A percentile compares a stretch with the other conserved stretches of the same genome.
phyloP scores from a whole-genome alignment of 331 rosid species.

The Saraca asoca region DNA sequence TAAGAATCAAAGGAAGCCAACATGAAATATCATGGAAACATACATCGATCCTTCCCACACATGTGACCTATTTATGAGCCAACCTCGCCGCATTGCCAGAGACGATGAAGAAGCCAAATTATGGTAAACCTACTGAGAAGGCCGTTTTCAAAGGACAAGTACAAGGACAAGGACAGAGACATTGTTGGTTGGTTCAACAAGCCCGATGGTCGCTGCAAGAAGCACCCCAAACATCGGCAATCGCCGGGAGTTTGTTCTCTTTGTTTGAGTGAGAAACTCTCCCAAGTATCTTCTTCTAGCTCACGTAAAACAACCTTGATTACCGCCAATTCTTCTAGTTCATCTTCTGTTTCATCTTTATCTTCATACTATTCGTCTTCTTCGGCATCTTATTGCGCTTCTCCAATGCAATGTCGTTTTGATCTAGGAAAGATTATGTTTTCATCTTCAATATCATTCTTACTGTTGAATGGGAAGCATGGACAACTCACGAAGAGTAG shows the following conservation, averaged over 20 bases:
- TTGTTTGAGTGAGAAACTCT: constrained; percentile 61
- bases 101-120: background rate
- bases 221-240: constrained; percentile 72
- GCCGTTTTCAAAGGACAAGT: constrained; percentile 34
- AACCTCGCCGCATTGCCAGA: background rate
- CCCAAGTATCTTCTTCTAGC: constrained; percentile 31
- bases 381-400: constrained; percentile 51
- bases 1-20: constrained; percentile 54
- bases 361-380: constrained; percentile 72
- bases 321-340: constrained; percentile 9
- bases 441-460: constrained; percentile 26
- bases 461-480: constrained; percentile 36
- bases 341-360: constrained; percentile 51
- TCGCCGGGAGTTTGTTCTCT: constrained; percentile 77
- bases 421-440: background rate
- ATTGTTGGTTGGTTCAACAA: constrained; percentile 31
- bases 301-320: constrained; percentile 1
- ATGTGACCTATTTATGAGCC: constrained; percentile 35
- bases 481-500: constrained; percentile 56
- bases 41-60: background rate
- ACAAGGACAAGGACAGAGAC: too few relatives aligned
- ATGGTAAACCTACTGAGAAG: constrained; percentile 29
- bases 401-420: constrained; percentile 46
- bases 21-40: constrained; percentile 66
- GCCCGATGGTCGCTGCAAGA: constrained; percentile 49